Evolutionary conservation across 1,284 basidiomycete genomes (phyloP), one percentile per base, ranked within the genome.

Genomic region (Uromyces viciae-fabae): DNA sequence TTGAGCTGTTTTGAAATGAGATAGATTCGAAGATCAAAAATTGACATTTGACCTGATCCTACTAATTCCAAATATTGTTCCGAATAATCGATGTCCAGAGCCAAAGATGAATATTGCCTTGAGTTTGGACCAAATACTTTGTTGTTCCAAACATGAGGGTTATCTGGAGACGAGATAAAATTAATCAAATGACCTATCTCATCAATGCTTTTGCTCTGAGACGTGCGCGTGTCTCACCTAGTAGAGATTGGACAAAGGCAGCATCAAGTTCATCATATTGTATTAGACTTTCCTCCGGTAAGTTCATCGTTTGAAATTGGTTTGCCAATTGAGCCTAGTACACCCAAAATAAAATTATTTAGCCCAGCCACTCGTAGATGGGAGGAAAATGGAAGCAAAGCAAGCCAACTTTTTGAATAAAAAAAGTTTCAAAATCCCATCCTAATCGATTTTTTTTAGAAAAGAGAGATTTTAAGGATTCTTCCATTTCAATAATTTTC

Each of bases 341-440:
- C 38, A 22, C 36, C 38, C 33, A 8, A 49, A 81, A 38, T n/a
- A 5, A 40, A 5, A 43, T 15, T 0, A n/a, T 36, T 33, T 36
- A 11, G 22, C 22, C 22, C 11, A 49, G 46, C 46, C 11, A 49
- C 22, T 11, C 22, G 46, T 49, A 31, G 15, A 42, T 8, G 11
- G 22, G 25, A 43, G 0, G 3, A 33, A 17, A 56, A 28, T 36
- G 36, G 0, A 4, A 22, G 42, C 4, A 17, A 31, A 8, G 25
- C 0, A 15, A 52, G 31, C 74, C 42, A 42, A 94, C 95, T 90
- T 98, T 98, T 38, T 95, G 88, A 49, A 95, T 90, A 86, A 98
- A 97, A 88, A 95, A 98, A 0, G 92, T 94, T 85, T 94, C 95
- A 85, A 96, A 98, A 85, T 97, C 95, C 95, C 95, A 98, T 1